Conservation (phyloP, 306 rosid genomes). For the Pyrus pyrifolia region DNA sequence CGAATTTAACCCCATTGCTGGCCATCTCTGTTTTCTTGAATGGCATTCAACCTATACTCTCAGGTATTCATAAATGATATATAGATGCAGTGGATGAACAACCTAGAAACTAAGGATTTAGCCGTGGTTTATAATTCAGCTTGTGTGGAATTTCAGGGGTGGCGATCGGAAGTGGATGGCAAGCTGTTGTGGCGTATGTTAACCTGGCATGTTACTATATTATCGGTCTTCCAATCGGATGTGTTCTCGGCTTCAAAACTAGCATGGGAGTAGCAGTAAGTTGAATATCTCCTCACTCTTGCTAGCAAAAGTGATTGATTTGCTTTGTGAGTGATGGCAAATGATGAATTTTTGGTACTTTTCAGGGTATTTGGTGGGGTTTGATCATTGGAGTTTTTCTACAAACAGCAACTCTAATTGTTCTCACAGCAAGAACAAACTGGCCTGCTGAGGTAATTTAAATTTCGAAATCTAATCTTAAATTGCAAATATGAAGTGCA, state of each 20-base stretch:
- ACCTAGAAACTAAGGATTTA: too few species aligned
- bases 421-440: constrained; percentile 57
- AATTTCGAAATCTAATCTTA: background rate
- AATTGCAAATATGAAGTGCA: background rate
- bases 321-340: background rate
- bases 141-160: constrained; percentile 34
- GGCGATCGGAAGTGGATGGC: constrained; percentile 83
- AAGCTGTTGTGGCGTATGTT: constrained; percentile 64
- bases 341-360: background rate
- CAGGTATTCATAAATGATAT: constrained; percentile 19
- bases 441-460: constrained; percentile 54
- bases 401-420: constrained; percentile 49
- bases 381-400: constrained; percentile 55
- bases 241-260: constrained; percentile 54
- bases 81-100: background rate
- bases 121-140: background rate
- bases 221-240: constrained; percentile 62
- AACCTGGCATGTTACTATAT: constrained; percentile 49
- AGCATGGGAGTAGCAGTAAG: constrained; percentile 54
- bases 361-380: constrained; percentile 73
- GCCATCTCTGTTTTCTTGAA: constrained; percentile 64
- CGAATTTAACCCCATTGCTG: constrained; percentile 50
- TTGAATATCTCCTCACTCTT: background rate
- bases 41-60: constrained; percentile 56
- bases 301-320: background rate